phyloP scores from a whole-genome alignment of 352 stramenopile species.

The Phytopythium sindhum region DNA sequence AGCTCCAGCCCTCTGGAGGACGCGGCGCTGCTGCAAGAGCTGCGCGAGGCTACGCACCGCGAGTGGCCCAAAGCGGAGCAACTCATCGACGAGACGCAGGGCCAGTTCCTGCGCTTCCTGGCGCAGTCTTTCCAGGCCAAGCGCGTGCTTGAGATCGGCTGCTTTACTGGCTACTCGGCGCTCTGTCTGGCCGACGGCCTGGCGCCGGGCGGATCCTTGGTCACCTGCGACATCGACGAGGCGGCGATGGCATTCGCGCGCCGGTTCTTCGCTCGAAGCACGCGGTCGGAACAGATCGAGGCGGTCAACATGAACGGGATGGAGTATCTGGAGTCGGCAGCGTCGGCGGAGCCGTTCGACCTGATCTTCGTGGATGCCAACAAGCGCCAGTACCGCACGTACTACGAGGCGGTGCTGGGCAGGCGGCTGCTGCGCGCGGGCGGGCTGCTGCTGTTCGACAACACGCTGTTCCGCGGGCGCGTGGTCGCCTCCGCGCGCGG shows the following conservation, averaged over 20 bases:
- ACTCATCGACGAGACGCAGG: slow-evolving; percentile 58
- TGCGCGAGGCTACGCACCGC: slow-evolving; percentile 31
- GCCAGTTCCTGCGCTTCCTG: slow-evolving; percentile 66
- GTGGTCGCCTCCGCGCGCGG: slow-evolving; percentile 67
- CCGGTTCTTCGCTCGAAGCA: slow-evolving; percentile 45
- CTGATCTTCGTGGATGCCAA: slow-evolving; percentile 95
- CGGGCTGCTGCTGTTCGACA: slow-evolving; percentile 90
- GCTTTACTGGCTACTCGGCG: slow-evolving; percentile 93
- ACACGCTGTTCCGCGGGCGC: slow-evolving; percentile 92
- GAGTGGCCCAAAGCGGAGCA: slow-evolving; percentile 52
- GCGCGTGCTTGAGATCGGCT: slow-evolving; percentile 90
- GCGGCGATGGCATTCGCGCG: slow-evolving; percentile 44
- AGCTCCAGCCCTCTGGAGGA: slow-evolving; percentile 18
- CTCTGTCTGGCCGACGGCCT: slow-evolving; percentile 76
- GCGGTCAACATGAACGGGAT: slow-evolving; percentile 40
- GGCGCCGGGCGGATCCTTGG: slow-evolving; percentile 19
- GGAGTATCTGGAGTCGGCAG: slow-evolving; percentile 22
- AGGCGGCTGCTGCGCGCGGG: slow-evolving; percentile 64
- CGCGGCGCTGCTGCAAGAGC: slow-evolving; percentile 30
- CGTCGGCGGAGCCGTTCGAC: slow-evolving; percentile 56
- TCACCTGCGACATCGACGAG: slow-evolving; percentile 61
- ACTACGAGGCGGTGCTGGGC: slow-evolving; percentile 81
- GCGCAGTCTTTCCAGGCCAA: slow-evolving; percentile 68
- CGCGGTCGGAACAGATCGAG: slow-evolving; percentile 29
- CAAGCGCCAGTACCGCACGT: slow-evolving; percentile 88